Conservation (phyloP, 164 flowering plant genomes). For the Piper longum region DNA sequence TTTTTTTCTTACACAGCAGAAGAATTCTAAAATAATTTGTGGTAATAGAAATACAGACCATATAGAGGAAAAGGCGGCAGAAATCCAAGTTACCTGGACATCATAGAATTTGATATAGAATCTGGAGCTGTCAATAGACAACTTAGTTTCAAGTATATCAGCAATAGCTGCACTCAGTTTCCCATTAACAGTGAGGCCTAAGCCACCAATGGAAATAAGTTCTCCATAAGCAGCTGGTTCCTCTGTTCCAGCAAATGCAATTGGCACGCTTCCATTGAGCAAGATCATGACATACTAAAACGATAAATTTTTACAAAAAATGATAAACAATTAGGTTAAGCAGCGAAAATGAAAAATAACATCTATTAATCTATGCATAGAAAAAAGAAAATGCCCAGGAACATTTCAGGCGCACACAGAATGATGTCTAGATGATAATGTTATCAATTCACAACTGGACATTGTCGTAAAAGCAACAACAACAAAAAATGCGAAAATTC, state of each 20-base stretch:
- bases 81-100: conserved; percentile 31
- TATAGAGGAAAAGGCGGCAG: neutral
- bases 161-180: conserved; percentile 74
- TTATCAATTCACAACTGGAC: too few relatives aligned
- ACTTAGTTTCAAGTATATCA: conserved; percentile 79
- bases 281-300: conserved; percentile 86
- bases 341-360: neutral
- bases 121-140: conserved; percentile 57
- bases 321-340: neutral
- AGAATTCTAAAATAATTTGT: neutral
- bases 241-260: conserved; percentile 79
- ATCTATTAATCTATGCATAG: neutral
- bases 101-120: conserved; percentile 83
- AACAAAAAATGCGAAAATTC: too few relatives aligned
- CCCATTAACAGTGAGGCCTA: conserved; percentile 65
- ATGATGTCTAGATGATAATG: too few relatives aligned
- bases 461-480: too few relatives aligned
- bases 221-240: conserved; percentile 94
- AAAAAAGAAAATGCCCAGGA: neutral
- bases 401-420: too few relatives aligned
- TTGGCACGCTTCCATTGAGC: conserved; percentile 77
- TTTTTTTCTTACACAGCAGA: neutral
- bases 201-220: conserved; percentile 76
- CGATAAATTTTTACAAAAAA: neutral
- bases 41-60: neutral